A percentile compares a stretch with the other conserved stretches of the same genome.
Conservation (phyloP, 306 rosid genomes). For the Inga leiocalycina region DNA sequence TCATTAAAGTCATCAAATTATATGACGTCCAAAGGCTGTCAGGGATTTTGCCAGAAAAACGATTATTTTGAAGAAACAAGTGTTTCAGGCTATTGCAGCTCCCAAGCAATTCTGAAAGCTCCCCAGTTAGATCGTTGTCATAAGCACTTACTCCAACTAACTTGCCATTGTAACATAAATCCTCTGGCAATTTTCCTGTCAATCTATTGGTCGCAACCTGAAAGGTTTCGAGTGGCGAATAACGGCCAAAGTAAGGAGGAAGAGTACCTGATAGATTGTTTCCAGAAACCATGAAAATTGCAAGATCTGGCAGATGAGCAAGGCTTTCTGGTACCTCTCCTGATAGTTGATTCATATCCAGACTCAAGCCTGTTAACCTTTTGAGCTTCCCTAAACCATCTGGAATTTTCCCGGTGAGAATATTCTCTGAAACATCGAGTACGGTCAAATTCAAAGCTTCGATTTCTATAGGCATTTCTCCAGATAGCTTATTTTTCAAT, state of each 20-base stretch:
- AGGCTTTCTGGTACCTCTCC: conserved; percentile 51
- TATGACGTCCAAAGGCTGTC: conserved; percentile 47
- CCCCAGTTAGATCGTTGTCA: conserved; percentile 47
- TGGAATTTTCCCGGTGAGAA: conserved; percentile 44
- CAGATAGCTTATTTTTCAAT: conserved; percentile 38
- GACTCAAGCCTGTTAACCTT: conserved; percentile 23
- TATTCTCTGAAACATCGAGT: conserved; percentile 46
- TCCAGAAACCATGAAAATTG: conserved; percentile 23
- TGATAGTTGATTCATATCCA: conserved; percentile 40
- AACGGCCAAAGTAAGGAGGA: conserved; percentile 50
- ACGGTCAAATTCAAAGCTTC: conserved; percentile 28
- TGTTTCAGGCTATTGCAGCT: conserved; percentile 30
- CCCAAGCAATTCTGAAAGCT: conserved; percentile 47
- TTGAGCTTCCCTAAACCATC: conserved; percentile 45
- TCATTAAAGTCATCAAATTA: conserved; percentile 15
- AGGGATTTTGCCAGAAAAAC: conserved; percentile 48
- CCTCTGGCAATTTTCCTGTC: conserved; percentile 46
- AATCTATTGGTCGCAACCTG: conserved; percentile 44
- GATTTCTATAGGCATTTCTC: conserved; percentile 46
- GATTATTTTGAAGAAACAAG: conserved; percentile 29
- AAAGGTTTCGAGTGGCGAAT: conserved; percentile 31
- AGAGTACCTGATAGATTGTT: conserved; percentile 48
- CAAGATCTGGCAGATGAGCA: conserved; percentile 44
- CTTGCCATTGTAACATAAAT: conserved; percentile 42
- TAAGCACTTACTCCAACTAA: conserved; percentile 35